Base-by-base conservation (phyloP, 2,329 filamentous ascomycete genomes). In the Xylariomycetidae sp. region DNA sequence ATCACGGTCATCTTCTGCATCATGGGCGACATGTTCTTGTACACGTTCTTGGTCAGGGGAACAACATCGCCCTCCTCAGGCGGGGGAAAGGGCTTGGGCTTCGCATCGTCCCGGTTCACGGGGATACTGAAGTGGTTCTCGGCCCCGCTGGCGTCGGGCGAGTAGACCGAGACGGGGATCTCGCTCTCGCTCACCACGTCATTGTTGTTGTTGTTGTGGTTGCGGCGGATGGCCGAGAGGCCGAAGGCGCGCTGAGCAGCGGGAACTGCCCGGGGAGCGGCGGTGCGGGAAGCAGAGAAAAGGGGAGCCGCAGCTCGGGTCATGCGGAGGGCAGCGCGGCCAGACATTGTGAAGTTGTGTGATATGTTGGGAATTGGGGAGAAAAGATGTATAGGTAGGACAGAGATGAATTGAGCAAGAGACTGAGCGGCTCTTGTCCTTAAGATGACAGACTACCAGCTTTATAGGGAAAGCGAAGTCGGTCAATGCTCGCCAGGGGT, bases 1-100 rank as follows among this genome's bases (percentile, higher is more conserved):
- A 73, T 74, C 40, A 85, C 68, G 32, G 70, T 76, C 70, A 85
- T 81, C 60, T 73, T 81, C 60, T 77, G 70, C 61, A 86, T 67
- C 22, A 79, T 85, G 19, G 72, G 68, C 5, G 79, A 74, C 55
- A 85, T 66, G 26, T 66, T 58, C 30, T 69, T 57, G 57, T 67
- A 77, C 35, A 75, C 63, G 48, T 68, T 64, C 39, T 68, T 61
- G 43, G 64, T 65, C 27, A 82, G 63, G 14, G 75, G 74, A 17
- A 61, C 49, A 30, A 78, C 63, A 10, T 59, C 53, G 29, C 70
- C 66, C 31, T 71, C 60, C 47, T 74, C 68, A 26, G 57, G 48
- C 10, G 59, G 57, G 31, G 61, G 61, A 4, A 53, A 67, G 57
- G 40, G 61, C 55, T 39, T 67, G 60, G 34, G 66, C 58, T 54